A percentile compares a stretch with the other conserved stretches of the same genome.
These are phyloP conservation scores for Penicillium sclerotiorum DNA, from an alignment of 2,329 filamentous ascomycete genomes.

Conservation along the genomic window DNA sequence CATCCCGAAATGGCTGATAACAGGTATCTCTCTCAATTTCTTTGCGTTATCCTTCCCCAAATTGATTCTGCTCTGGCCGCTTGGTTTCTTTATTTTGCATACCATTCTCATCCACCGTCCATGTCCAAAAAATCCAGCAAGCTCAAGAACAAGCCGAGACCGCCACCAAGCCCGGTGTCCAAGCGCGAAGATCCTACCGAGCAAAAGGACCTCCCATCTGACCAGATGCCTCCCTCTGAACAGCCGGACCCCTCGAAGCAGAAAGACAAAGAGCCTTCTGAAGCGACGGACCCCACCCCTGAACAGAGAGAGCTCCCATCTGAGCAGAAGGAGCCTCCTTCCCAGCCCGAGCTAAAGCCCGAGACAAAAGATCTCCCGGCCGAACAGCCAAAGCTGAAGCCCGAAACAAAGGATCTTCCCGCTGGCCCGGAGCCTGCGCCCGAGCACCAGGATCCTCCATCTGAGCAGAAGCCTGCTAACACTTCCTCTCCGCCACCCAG, in stretches of 20 bases:
- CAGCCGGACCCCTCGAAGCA: not conserved
- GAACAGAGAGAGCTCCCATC: not conserved
- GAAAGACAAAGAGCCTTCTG: not conserved
- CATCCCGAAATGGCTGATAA: constrained; percentile 12
- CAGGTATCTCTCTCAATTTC: constrained; percentile 17
- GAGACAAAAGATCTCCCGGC: not conserved
- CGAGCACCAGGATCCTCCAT: not conserved
- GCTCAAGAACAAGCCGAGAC: constrained; percentile 15
- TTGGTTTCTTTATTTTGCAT: constrained; percentile 2
- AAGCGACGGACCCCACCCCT: not conserved
- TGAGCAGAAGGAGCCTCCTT: constrained; percentile 7
- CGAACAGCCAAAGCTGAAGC: not conserved
- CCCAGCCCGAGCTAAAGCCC: not conserved
- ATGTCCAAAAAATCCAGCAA: constrained; percentile 10
- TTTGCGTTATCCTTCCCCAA: constrained; percentile 2
- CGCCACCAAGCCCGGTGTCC: constrained; percentile 8
- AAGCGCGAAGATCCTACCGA: not conserved
- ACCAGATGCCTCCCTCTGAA: not conserved
- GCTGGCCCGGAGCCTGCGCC: not conserved
- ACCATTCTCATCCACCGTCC: constrained; percentile 1
- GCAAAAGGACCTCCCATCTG: not conserved
- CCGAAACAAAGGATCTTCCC: not conserved
- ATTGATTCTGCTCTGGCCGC: constrained; percentile 2
- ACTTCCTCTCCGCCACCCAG: constrained; percentile 9
- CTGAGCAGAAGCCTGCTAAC: constrained; percentile 13